Evolutionary conservation across 169 alveolate genomes (phyloP), one percentile per base, ranked within the genome.

Genomic region (Plasmodium gonderi): DNA sequence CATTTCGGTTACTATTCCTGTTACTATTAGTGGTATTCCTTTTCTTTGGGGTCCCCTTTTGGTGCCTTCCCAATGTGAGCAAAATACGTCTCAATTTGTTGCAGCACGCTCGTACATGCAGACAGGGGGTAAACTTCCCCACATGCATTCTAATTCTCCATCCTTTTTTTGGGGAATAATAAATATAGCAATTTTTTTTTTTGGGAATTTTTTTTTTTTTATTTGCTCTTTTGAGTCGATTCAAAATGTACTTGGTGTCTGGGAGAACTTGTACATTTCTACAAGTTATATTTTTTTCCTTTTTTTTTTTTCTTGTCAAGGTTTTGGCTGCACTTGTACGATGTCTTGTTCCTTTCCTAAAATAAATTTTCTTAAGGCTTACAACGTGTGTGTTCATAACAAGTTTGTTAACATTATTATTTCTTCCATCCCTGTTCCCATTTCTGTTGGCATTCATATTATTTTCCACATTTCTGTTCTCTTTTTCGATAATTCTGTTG

Each of bases 331-430:
- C 67, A n/a, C 26, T 67, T 8, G 11, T 11, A 17, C 20, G 23
- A 45, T 47, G 12, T 45, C 36, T 26, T 8, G 51, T 7, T 42
- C 11, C 17, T 82, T 33, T 49, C 23, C 80, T 26, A 75, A 36
- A 60, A 45, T 54, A 74, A 64, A 90, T 67, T 29, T 49, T 17
- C 38, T 45, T 65, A 14, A 90, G 80, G 74, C 91, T 77, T n/a
- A 90, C 82, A 26, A 90, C 74, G 51, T 78, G 79, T 65, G 94
- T 90, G 54, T 90, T 79, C 17, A 79, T 67, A 67, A 90, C 81
- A 20, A 90, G 60, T 44, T 65, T 90, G 36, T 75, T 87, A 38
- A 87, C 49, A 75, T 78, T 64, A 64, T 6, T 33, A 38, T 31
- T 36, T 9, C 29, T 23, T 3, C 42, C 92, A 11, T 20, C 47